These are phyloP conservation scores for Parathielavia appendiculata DNA, from an alignment of 495 filamentous ascomycete genomes.

Conservation along the genomic window DNA sequence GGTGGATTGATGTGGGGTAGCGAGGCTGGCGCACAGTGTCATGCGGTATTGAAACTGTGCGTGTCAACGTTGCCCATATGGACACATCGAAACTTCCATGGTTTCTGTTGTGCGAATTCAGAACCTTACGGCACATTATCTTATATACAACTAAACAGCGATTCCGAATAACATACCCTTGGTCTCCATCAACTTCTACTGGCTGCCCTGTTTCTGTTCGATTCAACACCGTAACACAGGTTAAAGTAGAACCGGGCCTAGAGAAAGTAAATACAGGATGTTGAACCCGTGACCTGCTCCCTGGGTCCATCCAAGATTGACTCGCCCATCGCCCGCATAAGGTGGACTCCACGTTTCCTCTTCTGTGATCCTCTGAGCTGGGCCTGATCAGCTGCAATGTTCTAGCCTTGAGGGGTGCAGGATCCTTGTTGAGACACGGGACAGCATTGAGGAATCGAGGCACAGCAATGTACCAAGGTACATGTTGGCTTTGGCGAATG, in stretches of 20 bases:
- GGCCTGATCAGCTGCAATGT: conserved; percentile 3
- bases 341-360: neutral
- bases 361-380: neutral
- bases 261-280: no score
- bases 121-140: no score
- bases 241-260: no score
- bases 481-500: neutral
- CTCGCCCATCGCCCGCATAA: neutral
- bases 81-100: no score
- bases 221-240: no score
- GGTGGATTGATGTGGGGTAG: conserved; percentile 1
- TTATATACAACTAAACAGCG: no score
- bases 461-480: conserved; percentile 5
- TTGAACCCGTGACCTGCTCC: neutral
- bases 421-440: conserved; percentile 2
- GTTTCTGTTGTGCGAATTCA: no score
- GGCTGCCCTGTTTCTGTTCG: neutral
- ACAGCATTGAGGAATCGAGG: conserved; percentile 2
- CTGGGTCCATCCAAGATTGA: neutral
- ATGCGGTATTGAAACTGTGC: no score
- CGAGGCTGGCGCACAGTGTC: neutral
- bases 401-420: conserved; percentile 1
- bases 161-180: no score
- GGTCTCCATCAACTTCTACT: no score
- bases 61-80: no score